Conservation (phyloP, 2,329 filamentous ascomycete genomes). For the Epichloe baconii region DNA sequence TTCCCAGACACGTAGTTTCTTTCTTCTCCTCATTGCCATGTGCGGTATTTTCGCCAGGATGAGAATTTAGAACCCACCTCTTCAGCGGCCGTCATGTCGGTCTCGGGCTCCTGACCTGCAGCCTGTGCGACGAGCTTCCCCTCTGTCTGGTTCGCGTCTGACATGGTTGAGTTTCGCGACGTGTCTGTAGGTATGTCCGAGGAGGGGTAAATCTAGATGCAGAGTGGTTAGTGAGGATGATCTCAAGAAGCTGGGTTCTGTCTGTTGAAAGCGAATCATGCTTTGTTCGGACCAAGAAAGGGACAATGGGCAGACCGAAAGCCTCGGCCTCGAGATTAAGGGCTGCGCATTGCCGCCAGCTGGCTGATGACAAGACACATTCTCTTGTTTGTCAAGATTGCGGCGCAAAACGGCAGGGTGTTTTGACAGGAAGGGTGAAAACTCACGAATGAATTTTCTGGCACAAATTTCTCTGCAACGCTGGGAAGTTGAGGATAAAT, state of each 20-base stretch:
- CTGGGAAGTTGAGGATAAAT: background rate
- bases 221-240: background rate
- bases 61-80: conserved; percentile 7
- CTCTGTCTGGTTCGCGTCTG: conserved; percentile 4
- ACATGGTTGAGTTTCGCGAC: background rate
- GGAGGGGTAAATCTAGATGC: background rate
- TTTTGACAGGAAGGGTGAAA: background rate
- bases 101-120: conserved; percentile 4
- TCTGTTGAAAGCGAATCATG: background rate
- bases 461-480: background rate
- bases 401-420: background rate
- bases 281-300: background rate
- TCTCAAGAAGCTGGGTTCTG: background rate
- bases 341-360: background rate
- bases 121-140: conserved; percentile 4
- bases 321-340: background rate
- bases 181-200: background rate
- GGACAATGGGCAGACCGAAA: background rate
- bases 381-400: background rate
- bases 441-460: background rate
- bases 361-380: background rate
- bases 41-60: background rate
- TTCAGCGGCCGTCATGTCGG: conserved; percentile 9
- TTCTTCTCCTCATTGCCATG: background rate
- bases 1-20: background rate